Base-by-base conservation (phyloP, 2,329 filamentous ascomycete genomes). In the Colletotrichum tropicicola region DNA sequence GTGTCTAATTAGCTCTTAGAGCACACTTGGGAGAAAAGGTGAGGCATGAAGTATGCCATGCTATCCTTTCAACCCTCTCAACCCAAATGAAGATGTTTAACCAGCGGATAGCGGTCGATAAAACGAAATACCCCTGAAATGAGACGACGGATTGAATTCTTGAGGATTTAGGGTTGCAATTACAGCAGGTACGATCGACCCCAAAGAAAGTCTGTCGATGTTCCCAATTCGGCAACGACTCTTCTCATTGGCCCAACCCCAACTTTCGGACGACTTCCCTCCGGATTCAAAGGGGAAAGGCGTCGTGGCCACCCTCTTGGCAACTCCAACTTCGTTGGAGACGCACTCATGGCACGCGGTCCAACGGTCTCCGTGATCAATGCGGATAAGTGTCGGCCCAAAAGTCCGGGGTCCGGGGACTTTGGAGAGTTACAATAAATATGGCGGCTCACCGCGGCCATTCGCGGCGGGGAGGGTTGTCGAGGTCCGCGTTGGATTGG, bases 331-430 rank as follows among this genome's bases (percentile, higher is more conserved):
- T 39, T 25, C 37, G 13, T 41, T 12, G 32, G 37, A 27, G 35
- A 37, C 28, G 43, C 15, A 10, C 35, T 32, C 57, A 25, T 55
- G 61, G 57, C 57, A 45, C 35, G 57, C 61, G 61, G 61, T 28
- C 43, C 57, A 65, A 55, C 61, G 44, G 17, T 19, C 61, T 61
- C 61, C 61, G 61, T 61, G 57, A 49, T 55, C 6, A 37, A 61
- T 61, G 15, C 17, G 61, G 61, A 55, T 17, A 23, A 17, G 27
- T 15, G 32, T 15, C 52, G 53, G 53, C 10, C 23, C 35, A 28
- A 21, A 21, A 27, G 35, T 54, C 39, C 30, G 39, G 17, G 44
- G 39, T 2, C n/a, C 9, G 7, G 19, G 25, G 21, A 21, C 41
- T 23, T 8, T 19, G 19, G 44, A 27, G 15, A 28, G 3, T 48